Percentiles rank a stretch among this genome's conserved stretches.
These are phyloP conservation scores for Arabidopsis lyrata DNA, from an alignment of 441 rosid genomes.

Conservation along the genomic window DNA sequence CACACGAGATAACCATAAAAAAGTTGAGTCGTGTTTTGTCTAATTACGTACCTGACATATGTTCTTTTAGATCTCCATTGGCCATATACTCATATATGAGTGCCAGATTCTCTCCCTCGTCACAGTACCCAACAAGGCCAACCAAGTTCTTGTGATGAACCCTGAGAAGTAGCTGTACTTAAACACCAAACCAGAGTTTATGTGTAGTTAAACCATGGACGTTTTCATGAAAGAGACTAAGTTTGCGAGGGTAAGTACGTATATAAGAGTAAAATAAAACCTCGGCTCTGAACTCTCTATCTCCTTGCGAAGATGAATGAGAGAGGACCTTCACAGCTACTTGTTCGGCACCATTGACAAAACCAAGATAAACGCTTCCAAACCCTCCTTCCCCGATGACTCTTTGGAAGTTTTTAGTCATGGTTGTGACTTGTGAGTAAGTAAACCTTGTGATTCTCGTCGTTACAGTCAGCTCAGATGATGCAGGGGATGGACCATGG, in stretches of 20 bases:
- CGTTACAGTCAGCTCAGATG: constrained; percentile 28
- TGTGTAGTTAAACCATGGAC: background rate
- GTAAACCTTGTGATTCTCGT: constrained; percentile 37
- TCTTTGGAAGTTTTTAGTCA: constrained; percentile 48
- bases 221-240: background rate
- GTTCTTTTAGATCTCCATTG: constrained; percentile 47
- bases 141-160: constrained; percentile 44
- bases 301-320: constrained; percentile 48
- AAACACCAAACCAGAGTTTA: constrained; percentile 17
- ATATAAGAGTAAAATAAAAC: constrained; percentile 15
- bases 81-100: constrained; percentile 57
- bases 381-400: constrained; percentile 52
- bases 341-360: constrained; percentile 38
- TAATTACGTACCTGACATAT: constrained; percentile 42
- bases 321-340: constrained; percentile 54
- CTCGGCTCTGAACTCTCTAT: constrained; percentile 51
- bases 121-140: constrained; percentile 49
- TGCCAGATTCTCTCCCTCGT: constrained; percentile 46
- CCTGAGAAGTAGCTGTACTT: constrained; percentile 45
- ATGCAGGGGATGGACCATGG: background rate
- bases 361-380: constrained; percentile 50
- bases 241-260: background rate
- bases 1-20: background rate
- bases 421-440: constrained; percentile 39
- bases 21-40: background rate